Evolutionary conservation across 768 basidiomycete genomes (phyloP).

Genomic region (Leucogyrophana mollusca): DNA sequence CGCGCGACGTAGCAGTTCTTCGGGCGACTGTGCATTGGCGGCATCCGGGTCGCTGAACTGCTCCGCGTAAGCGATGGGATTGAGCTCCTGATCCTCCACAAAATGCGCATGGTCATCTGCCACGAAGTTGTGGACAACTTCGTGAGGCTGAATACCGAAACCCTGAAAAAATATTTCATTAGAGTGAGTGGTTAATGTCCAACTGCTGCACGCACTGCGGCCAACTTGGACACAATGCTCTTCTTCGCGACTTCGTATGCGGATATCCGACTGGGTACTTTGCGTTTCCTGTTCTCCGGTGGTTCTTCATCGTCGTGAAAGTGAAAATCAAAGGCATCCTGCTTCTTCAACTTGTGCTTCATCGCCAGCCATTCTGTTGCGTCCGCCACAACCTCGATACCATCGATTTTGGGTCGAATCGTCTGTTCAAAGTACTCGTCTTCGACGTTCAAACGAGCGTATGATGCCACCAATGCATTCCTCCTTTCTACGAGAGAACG

Average conservation of each 20-base stretch:
- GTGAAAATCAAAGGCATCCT: constrained; percentile 57
- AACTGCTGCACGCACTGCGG: constrained; percentile 56
- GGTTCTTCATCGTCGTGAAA: constrained; percentile 68
- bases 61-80: constrained; percentile 81
- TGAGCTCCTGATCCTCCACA: constrained; percentile 77
- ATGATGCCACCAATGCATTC: constrained; percentile 59
- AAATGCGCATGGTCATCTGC: constrained; percentile 60
- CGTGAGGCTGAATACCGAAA: constrained; percentile 79
- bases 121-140: constrained; percentile 84
- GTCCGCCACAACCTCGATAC: constrained; percentile 88
- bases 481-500: constrained; percentile 80
- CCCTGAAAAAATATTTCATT: constrained; percentile 44
- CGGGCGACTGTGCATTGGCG: constrained; percentile 50
- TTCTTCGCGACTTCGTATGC: constrained; percentile 84
- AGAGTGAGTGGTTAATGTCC: neutral
- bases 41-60: constrained; percentile 78
- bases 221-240: constrained; percentile 72
- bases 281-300: constrained; percentile 58
- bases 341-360: constrained; percentile 77
- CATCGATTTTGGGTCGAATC: constrained; percentile 65
- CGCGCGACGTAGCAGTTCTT: constrained; percentile 71
- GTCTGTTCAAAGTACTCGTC: constrained; percentile 79
- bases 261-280: constrained; percentile 81
- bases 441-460: constrained; percentile 61
- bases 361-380: constrained; percentile 87